Percentiles rank a stretch among this genome's conserved stretches.
phyloP scores from a whole-genome alignment of 2,329 filamentous ascomycete species.

The Pestalotiopsis sp. region DNA sequence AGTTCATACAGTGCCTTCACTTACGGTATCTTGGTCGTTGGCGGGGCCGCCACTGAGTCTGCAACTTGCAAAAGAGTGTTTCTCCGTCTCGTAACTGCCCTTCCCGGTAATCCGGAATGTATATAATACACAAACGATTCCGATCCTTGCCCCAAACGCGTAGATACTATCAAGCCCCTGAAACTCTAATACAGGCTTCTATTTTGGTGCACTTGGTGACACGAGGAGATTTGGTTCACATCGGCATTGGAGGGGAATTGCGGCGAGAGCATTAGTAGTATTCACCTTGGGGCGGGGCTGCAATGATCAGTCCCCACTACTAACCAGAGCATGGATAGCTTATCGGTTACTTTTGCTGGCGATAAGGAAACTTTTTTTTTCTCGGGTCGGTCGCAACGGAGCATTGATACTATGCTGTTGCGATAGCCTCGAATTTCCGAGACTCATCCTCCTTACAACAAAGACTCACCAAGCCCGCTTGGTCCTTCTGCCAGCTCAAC shows the following conservation, averaged over 20 bases:
- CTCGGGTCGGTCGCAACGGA: background rate
- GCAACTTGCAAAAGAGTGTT: background rate
- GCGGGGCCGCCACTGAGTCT: background rate
- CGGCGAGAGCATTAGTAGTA: background rate
- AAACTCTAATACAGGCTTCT: background rate
- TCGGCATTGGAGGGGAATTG: background rate
- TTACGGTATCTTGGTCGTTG: background rate
- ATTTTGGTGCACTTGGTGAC: background rate
- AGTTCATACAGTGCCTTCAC: too few species aligned
- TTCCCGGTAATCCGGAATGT: background rate
- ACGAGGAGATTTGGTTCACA: background rate
- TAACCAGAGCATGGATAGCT: background rate
- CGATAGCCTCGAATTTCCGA: constrained; percentile 2
- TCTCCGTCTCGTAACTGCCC: background rate
- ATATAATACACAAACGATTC: background rate
- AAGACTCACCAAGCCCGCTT: background rate
- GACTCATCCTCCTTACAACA: background rate
- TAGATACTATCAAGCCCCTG: background rate
- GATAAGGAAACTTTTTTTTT: constrained; percentile 11
- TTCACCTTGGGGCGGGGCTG: background rate
- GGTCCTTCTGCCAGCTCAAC: background rate
- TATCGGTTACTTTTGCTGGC: background rate
- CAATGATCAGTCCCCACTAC: background rate
- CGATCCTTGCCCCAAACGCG: background rate
- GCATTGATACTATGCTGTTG: background rate